A percentile compares a stretch with the other conserved stretches of the same genome.
These are phyloP conservation scores for Leishmania lainsoni DNA, from an alignment of 208 protist genomes.

Conservation along the genomic window DNA sequence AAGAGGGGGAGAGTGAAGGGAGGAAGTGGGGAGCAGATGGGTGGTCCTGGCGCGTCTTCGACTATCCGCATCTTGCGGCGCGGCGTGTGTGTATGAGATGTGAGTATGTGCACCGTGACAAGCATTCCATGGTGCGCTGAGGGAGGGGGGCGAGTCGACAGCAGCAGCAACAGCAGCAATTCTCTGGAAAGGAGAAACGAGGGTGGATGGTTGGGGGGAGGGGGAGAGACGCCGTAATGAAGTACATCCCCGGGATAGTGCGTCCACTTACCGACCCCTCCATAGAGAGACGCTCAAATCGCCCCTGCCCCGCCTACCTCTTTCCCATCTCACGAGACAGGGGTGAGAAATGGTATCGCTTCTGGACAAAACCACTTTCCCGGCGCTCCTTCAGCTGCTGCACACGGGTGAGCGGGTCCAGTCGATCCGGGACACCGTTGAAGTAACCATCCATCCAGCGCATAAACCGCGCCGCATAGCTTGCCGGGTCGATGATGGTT, in stretches of 20 bases:
- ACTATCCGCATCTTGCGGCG: no score
- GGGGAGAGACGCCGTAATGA: not conserved
- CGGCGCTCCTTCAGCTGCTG: constrained; percentile 5
- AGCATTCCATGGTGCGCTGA: no score
- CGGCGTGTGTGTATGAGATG: no score
- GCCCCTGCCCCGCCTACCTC: not conserved
- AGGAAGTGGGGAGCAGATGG: no score
- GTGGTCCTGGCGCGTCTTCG: no score
- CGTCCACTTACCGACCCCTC: not conserved
- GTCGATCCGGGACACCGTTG: constrained; percentile 70
- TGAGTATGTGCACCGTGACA: no score
- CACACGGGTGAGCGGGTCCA: constrained; percentile 32
- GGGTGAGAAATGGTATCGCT: not conserved
- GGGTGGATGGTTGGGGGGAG: no score
- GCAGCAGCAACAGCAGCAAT: no score
- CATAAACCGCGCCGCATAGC: constrained; percentile 74
- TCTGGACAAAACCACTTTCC: constrained; percentile 6
- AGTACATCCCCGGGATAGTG: not conserved
- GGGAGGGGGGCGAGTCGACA: no score
- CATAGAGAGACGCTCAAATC: not conserved
- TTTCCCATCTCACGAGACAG: not conserved
- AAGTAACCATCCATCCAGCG: constrained; percentile 73
- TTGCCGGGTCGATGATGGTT: constrained; percentile 80
- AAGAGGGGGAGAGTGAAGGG: no score
- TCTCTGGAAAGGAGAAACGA: no score